Evolutionary conservation across 768 basidiomycete genomes (phyloP).

Genomic region (Asterophora parasitica): DNA sequence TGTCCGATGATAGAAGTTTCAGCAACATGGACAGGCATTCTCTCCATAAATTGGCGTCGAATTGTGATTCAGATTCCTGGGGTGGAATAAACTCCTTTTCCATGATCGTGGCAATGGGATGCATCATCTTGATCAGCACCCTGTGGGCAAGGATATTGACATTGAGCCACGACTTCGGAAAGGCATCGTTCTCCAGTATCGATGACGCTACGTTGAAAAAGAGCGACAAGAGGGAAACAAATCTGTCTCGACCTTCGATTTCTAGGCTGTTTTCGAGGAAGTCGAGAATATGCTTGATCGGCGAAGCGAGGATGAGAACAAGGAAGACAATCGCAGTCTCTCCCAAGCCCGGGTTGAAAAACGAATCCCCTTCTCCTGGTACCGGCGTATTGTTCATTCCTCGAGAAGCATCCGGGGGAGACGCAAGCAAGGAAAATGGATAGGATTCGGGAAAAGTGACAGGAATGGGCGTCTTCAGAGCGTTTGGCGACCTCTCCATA

Average conservation of each 20-base stretch:
- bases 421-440: conserved; percentile 78
- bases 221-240: conserved; percentile 62
- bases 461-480: conserved; percentile 55
- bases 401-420: conserved; percentile 52
- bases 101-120: conserved; percentile 72
- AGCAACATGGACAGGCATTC: conserved; percentile 79
- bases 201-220: conserved; percentile 80
- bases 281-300: conserved; percentile 68
- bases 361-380: conserved; percentile 40
- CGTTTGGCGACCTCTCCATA: conserved; percentile 61
- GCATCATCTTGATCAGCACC: conserved; percentile 84
- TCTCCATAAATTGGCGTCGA: conserved; percentile 77
- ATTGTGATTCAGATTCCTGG: conserved; percentile 54
- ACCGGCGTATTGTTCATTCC: conserved; percentile 36
- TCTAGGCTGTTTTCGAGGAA: conserved; percentile 80
- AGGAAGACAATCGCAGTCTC: conserved; percentile 85
- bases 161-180: conserved; percentile 89
- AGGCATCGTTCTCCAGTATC: conserved; percentile 83
- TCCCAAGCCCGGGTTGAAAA: conserved; percentile 74
- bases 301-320: conserved; percentile 74
- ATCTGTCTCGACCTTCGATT: conserved; percentile 83
- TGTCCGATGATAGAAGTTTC: conserved; percentile 82
- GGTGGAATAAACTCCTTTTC: conserved; percentile 77
- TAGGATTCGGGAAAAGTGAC: conserved; percentile 92
- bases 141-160: conserved; percentile 86